Base-by-base conservation (phyloP, 2,329 filamentous ascomycete genomes). In the Clarireedia homoeocarpa region DNA sequence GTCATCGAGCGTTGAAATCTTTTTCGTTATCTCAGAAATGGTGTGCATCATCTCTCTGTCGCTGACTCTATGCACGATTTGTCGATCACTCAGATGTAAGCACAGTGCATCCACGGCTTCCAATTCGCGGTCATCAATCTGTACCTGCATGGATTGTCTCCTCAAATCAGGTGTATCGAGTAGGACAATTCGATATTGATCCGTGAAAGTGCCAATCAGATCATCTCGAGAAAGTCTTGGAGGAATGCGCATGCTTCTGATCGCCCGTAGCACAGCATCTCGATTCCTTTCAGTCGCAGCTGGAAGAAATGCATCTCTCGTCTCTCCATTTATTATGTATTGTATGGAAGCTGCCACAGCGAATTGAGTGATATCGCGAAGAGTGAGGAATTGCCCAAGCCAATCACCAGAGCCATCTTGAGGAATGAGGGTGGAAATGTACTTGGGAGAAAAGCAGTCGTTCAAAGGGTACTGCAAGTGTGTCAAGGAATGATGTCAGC, bases 271-370 rank as follows among this genome's bases (percentile, higher is more conserved):
- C 20, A 74, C 62, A 3, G 71, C 71, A 59, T 72, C 72, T 48
- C 72, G 65, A 39, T 71, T 68, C 30, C 64, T 65, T 9, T 69
- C 67, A 9, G 70, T 71, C 1, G 68, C 64, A 3, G 67, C 58
- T 48, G 70, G 68, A 6, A 74, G 66, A 7, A 63, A 67, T 23
- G 68, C 44, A 61, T 72, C 67, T n/a, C 65, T 63, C 5, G 63
- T 69, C 48, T 72, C 71, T 48, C 65, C 59, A 50, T 71, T 71
- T 12, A 69, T 68, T 3, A 64, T 59, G 56, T 72, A 71, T 46
- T 74, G 72, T 26, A 74, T 55, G 1, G 70, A 73, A 12, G 72
- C 71, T 12, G 68, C 71, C 7, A 73, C 67, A 2, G 73, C 65
- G 52, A 71, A 74, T 12, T 71, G 69, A 0, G 70, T 67, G 7